Base-by-base conservation (phyloP, 495 filamentous ascomycete genomes). In the Podospora bellae-mahoneyi region DNA sequence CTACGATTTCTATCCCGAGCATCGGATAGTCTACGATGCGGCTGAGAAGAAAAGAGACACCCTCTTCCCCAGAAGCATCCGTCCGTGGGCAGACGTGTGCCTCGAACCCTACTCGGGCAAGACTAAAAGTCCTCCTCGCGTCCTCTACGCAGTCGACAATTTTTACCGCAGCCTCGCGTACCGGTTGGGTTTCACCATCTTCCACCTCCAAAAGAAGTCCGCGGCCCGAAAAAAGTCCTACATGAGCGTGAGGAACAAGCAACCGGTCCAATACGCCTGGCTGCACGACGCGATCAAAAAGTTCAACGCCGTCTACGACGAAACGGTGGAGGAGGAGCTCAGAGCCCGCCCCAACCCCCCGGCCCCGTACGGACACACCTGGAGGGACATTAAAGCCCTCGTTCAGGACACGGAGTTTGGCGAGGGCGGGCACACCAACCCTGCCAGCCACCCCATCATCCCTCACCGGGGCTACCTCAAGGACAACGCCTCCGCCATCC, bases 161-260 rank as follows among this genome's bases (percentile, higher is more conserved):
- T 77, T 75, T 64, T 76, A 77, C 70, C 19, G 26, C 23, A 28
- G 59, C 10, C 69, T 77, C 4, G 75, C 34, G 58, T 72, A 69
- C 62, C 70, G 75, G 18, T 64, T 78, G 18, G 73, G 71, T 16
- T 72, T 65, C 66, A 76, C 71, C 23, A 66, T 76, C 20, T 39
- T 16, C 32, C 61, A 44, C 28, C 61, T 63, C 61, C n/a, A n/a
- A 5, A 28, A 63, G 13, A 28, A 63, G n/a, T 7, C 32, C 15
- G n/a, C 7, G 32, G 18, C 61, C 5, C 28, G 30, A 19, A 19
- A 5, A 13, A 30, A 32, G 4, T 32, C 26, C 6, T 2, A 28
- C 27, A 10, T 4, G n/a, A 4, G 13, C 58, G 13, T 20, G 26
- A 18, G 27, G 16, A 20, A 20, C 20, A 1, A 59, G 6, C 6